Base-by-base conservation (phyloP, 2,329 filamentous ascomycete genomes). In the Cadophora sp. region DNA sequence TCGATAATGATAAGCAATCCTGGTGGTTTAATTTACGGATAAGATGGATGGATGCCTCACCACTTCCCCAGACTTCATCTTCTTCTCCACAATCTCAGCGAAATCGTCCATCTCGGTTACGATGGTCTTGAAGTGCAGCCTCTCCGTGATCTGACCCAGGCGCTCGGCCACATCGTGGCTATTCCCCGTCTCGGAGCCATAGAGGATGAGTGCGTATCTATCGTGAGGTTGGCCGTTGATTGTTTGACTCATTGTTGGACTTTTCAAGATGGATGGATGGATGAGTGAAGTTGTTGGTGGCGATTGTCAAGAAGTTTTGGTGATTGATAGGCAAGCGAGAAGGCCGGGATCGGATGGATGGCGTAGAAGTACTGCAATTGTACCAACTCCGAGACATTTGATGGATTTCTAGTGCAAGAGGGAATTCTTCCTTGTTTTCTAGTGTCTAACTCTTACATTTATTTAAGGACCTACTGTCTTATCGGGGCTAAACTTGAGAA, bases 141-240 rank as follows among this genome's bases (percentile, higher is more conserved):
- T 86, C 80, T 95, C 89, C 43, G 89, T 86, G 71, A 92, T 80
- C 48, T 89, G 84, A 47, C 90, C 92, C 69, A 98, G 82, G 77
- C 97, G 93, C 75, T 93, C 89, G 22, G 96, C 95, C 70, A 95
- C 87, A 79, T 98, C 95, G 79, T 97, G 92, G 64, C 93, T 91
- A 76, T 96, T 97, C 65, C 96, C 96, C 24, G 94, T 98, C 82
- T 99, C 96, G 47, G 95, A 96, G 64, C 93, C 96, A 80, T 97
- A 99, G 41, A 97, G 85, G 66, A 99, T 84, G 72, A 97, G 86
- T 61, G 85, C 87, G 50, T 81, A 85, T 72, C 85, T 74, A 55
- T 75, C 73, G 71, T 76, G 74, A 36, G 63, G 71, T 56, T 74
- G 73, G 24, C 71, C 72, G 45, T 63, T 63, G 16, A 66, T 47